Evolutionary conservation across 108 stramenopile species (phyloP).

Genomic region (Phaeodactylum tricornutum): DNA sequence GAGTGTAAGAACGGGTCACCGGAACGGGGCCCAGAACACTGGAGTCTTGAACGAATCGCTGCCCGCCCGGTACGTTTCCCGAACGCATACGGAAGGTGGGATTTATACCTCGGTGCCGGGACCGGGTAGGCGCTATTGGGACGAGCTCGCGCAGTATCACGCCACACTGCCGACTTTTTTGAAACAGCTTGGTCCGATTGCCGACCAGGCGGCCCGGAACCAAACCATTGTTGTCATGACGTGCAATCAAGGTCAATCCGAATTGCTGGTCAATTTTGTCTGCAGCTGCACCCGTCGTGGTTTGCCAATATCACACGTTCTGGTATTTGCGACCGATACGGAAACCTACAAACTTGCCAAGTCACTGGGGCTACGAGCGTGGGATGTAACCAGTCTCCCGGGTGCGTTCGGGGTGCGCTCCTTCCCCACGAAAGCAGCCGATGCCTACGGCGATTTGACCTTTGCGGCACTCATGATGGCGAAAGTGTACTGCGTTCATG

Average conservation of each 20-base stretch:
- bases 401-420: too few species aligned
- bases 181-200: slow-evolving; percentile 3
- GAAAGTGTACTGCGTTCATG: slow-evolving; percentile 57
- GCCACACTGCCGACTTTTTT: background rate
- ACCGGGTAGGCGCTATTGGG: too few species aligned
- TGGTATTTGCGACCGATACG: slow-evolving; percentile 64
- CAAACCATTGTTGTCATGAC: slow-evolving; percentile 54
- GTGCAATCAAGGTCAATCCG: slow-evolving; percentile 51
- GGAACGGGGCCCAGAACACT: too few species aligned
- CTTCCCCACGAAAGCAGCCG: slow-evolving; percentile 43
- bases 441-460: slow-evolving; percentile 50
- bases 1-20: too few species aligned
- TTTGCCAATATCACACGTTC: slow-evolving; percentile 26
- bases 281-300: slow-evolving; percentile 29
- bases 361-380: slow-evolving; percentile 43
- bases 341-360: slow-evolving; percentile 58
- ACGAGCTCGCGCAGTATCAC: background rate
- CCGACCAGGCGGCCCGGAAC: slow-evolving; percentile 2
- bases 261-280: slow-evolving; percentile 53
- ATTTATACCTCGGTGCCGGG: too few species aligned
- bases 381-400: slow-evolving; percentile 15
- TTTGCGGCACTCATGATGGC: slow-evolving; percentile 29
- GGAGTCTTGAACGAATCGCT: too few species aligned
- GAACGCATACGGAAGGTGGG: too few species aligned
- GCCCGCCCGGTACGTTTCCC: too few species aligned